Evolutionary conservation across 2,329 filamentous ascomycete genomes (phyloP), one percentile per base, ranked within the genome.

Genomic region (Venturia carpophila): DNA sequence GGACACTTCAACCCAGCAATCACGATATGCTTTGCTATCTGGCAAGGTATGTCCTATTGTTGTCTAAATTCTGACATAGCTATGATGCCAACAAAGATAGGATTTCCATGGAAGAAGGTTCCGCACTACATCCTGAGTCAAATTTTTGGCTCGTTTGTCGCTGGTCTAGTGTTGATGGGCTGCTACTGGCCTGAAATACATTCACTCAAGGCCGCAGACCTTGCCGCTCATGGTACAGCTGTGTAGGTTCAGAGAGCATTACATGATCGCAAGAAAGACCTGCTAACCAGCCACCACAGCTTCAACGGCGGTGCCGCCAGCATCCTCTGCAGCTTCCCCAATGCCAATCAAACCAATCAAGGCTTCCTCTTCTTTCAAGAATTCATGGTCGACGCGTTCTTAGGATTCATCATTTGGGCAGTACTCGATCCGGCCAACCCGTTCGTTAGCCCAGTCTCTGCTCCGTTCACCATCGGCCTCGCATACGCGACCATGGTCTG

Each of bases 341-440:
- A 74, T 30, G 69, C 77, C 0, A 77, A 74, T 19, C 80, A 85
- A 69, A 80, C 77, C 6, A 83, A 81, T 68, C 75, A 82, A 47
- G 83, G 83, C 17, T 84, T 81, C 70, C 71, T 86, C 0, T 83
- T 86, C 73, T 71, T 84, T 63, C 81, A 81, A 66, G 84, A 86
- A 70, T 86, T 83, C 71, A 84, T 86, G 68, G 82, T 83, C 37
- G 80, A 83, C 69, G 75, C 73, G 65, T 84, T 84, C 72, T 81
- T 86, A 65, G 80, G 79, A 37, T 76, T 85, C 66, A 73, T 84
- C 17, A 84, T 86, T 71, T 86, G 83, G 83, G 78, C 83, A 9
- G 76, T 75, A 58, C 75, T 85, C 41, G 84, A 86, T 71, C 82
- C 82, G 0, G 81, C 82, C 13, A 86, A 86, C 71, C 83, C 83